A percentile compares a stretch with the other conserved stretches of the same genome.
Conservation (phyloP, 148 eudicot genomes). For the Rhododendron vialii region DNA sequence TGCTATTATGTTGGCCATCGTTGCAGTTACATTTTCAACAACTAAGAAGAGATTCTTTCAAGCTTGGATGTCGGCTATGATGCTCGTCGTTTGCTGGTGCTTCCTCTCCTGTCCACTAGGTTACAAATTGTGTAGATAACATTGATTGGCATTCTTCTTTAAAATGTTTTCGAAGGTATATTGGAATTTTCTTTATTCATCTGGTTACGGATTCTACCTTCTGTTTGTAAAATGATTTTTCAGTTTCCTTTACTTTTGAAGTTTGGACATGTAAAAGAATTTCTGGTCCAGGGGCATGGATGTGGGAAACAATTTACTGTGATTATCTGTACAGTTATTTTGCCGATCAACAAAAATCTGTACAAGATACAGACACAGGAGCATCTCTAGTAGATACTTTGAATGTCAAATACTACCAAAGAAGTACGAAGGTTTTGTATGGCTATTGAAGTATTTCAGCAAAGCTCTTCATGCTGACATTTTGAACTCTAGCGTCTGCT, state of each 20-base stretch:
- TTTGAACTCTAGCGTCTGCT: not conserved
- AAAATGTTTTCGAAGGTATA: not conserved
- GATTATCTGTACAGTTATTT: not conserved
- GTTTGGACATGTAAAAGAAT: not conserved
- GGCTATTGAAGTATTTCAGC: not conserved
- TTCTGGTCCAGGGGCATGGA: not conserved
- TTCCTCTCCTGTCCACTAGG: not conserved
- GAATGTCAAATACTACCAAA: not conserved
- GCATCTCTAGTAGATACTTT: not conserved
- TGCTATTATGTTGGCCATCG: not conserved
- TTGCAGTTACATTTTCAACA: slow-evolving; percentile 3
- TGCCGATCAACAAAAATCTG: not conserved
- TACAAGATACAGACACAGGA: not conserved
- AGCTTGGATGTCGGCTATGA: not conserved
- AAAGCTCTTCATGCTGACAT: not conserved
- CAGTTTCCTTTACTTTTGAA: too few species aligned
- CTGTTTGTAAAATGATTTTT: not conserved
- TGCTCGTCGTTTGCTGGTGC: not conserved
- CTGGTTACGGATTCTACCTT: not conserved
- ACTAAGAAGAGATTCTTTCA: not conserved
- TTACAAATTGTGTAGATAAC: not conserved
- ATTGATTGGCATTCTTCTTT: not conserved
- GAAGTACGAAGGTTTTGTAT: not conserved
- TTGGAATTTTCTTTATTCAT: not conserved
- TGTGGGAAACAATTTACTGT: not conserved